Conservation (phyloP, 441 rosid species). For the Gossypium laxum region DNA sequence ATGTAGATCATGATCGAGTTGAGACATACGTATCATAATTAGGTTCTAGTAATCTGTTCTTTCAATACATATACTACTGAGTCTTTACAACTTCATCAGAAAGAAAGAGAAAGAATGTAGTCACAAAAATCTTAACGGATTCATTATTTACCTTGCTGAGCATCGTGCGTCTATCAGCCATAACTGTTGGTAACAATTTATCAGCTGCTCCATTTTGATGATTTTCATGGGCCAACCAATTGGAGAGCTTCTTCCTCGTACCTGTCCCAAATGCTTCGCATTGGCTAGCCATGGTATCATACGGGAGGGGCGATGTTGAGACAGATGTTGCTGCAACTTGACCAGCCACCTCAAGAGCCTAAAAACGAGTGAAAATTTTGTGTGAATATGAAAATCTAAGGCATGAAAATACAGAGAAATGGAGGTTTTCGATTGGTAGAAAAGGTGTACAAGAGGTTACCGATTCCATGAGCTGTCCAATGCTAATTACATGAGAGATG, state of each 20-base stretch:
- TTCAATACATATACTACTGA: neutral
- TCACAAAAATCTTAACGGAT: neutral
- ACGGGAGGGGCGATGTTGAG: slow-evolving; percentile 81
- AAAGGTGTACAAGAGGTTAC: slow-evolving; percentile 29
- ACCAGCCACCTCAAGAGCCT: slow-evolving; percentile 94
- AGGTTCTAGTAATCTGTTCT: neutral
- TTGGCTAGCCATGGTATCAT: slow-evolving; percentile 58
- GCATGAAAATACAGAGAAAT: neutral
- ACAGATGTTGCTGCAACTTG: slow-evolving; percentile 72
- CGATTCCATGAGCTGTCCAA: slow-evolving; percentile 83
- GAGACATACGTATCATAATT: neutral
- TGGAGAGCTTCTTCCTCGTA: slow-evolving; percentile 72
- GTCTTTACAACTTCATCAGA: neutral
- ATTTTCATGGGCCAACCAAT: slow-evolving; percentile 71
- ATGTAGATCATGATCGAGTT: neutral
- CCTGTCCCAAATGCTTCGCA: slow-evolving; percentile 83
- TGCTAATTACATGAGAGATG: slow-evolving; percentile 56
- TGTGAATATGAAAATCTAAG: neutral
- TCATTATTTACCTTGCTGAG: slow-evolving; percentile 32
- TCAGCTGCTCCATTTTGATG: slow-evolving; percentile 26
- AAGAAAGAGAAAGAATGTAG: neutral
- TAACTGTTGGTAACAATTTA: slow-evolving; percentile 21
- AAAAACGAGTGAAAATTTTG: slow-evolving; percentile 7
- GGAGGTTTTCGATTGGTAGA: neutral
- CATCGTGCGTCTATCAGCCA: slow-evolving; percentile 19